Evolutionary conservation across 2,329 filamentous ascomycete genomes (phyloP).

Genomic region (Aureobasidium sp.): DNA sequence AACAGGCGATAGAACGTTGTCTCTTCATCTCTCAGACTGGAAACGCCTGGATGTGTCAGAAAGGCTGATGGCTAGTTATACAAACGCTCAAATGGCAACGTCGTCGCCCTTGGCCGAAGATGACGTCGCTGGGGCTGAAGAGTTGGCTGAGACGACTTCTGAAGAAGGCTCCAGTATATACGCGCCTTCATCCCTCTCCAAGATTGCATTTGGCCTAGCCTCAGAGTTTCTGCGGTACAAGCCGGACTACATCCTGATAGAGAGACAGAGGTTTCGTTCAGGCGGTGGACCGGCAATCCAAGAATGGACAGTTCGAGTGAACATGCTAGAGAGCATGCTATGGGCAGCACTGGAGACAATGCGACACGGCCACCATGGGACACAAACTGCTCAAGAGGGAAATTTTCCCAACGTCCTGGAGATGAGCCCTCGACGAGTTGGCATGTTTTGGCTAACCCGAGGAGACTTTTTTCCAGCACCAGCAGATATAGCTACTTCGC

Average conservation of each 20-base stretch:
- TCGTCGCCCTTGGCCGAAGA: not conserved
- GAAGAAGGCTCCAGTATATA: slow-evolving; percentile 13
- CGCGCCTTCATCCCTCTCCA: slow-evolving; percentile 47
- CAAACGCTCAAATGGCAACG: not conserved
- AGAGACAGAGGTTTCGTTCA: slow-evolving; percentile 58
- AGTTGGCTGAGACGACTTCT: not conserved
- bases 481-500: slow-evolving; percentile 11
- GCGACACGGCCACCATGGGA: slow-evolving; percentile 20
- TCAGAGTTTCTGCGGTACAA: slow-evolving; percentile 43
- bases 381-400: not conserved
- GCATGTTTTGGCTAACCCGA: slow-evolving; percentile 44
- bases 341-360: slow-evolving; percentile 61
- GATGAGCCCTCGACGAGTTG: slow-evolving; percentile 49
- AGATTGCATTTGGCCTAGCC: slow-evolving; percentile 50
- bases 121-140: not conserved
- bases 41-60: slow-evolving; percentile 26
- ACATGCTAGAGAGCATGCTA: slow-evolving; percentile 74
- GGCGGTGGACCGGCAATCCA: slow-evolving; percentile 58
- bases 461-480: slow-evolving; percentile 11
- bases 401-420: slow-evolving; percentile 37
- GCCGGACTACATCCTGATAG: slow-evolving; percentile 66
- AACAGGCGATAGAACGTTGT: not conserved
- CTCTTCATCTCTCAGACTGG: slow-evolving; percentile 31
- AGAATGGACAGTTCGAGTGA: slow-evolving; percentile 79
- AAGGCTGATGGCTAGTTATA: not conserved